Evolutionary conservation across 208 protist species (phyloP).

Genomic region (Trypanosoma brucei): DNA sequence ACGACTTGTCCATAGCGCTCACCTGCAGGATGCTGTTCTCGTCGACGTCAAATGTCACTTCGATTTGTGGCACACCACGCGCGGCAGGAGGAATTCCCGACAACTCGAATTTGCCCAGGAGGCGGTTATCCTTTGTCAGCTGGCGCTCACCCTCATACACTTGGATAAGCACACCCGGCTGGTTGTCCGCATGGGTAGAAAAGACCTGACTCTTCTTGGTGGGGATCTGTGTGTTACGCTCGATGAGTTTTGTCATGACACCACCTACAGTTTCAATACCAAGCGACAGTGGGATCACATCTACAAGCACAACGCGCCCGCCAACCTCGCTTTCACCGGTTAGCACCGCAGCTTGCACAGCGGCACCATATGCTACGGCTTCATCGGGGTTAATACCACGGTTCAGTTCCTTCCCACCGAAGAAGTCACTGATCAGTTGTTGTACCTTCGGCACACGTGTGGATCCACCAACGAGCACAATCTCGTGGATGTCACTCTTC

Average conservation of each 20-base stretch:
- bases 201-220: conserved; percentile 9
- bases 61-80: conserved; percentile 7
- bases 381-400: conserved; percentile 92
- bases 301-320: conserved; percentile 69
- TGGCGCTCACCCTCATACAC: conserved; percentile 9
- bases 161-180: conserved; percentile 7
- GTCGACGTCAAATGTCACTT: conserved; percentile 8
- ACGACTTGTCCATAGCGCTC: conserved; percentile 8
- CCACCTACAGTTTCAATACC: conserved; percentile 4
- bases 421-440: conserved; percentile 95
- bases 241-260: conserved; percentile 9
- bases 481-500: conserved; percentile 95
- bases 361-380: conserved; percentile 91
- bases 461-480: conserved; percentile 95
- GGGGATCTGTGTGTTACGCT: conserved; percentile 9
- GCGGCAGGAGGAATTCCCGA: conserved; percentile 93
- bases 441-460: conserved; percentile 97
- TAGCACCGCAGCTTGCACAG: conserved; percentile 97
- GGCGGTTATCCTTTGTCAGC: conserved; percentile 91
- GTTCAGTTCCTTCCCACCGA: conserved; percentile 95
- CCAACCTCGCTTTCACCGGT: conserved; percentile 51
- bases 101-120: conserved; percentile 98
- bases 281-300: conserved; percentile 8
- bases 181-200: conserved; percentile 7
- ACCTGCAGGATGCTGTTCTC: conserved; percentile 10